These are phyloP conservation scores for Fusarium sp. DNA, from an alignment of 2,329 filamentous ascomycete genomes.

Conservation along the genomic window DNA sequence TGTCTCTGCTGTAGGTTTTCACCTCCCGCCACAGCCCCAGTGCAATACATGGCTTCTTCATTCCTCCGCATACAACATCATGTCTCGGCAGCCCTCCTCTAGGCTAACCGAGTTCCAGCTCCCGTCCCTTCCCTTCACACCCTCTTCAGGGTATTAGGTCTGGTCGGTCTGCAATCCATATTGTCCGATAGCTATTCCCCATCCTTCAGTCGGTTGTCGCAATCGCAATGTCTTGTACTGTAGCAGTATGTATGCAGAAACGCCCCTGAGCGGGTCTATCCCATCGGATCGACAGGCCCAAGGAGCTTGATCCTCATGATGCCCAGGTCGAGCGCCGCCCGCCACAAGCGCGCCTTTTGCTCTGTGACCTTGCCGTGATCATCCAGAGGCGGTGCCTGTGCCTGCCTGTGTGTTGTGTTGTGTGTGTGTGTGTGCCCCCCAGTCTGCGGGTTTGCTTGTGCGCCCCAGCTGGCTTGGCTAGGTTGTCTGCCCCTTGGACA, in stretches of 20 bases:
- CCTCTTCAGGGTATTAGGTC: neutral
- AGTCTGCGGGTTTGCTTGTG: conserved; percentile 1
- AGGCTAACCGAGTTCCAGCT: conserved; percentile 12
- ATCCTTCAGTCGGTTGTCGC: neutral
- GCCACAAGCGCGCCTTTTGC: conserved; percentile 39
- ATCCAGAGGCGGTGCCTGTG: conserved; percentile 3
- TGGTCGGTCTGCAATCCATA: neutral
- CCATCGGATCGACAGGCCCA: conserved; percentile 34
- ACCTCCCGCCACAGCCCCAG: conserved; percentile 23
- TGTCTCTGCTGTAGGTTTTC: neutral
- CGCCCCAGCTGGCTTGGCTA: neutral
- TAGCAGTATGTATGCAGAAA: neutral
- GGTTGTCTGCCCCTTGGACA: conserved; percentile 22
- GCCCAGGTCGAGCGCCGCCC: conserved; percentile 26
- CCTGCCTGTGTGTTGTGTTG: neutral
- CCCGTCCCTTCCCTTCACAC: neutral
- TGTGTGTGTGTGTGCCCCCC: neutral
- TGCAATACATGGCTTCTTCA: conserved; percentile 17
- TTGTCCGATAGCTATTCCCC: neutral
- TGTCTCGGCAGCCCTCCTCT: conserved; percentile 22
- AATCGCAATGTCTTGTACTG: conserved; percentile 19
- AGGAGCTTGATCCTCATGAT: conserved; percentile 26
- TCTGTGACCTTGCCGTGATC: conserved; percentile 15
- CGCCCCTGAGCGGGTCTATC: conserved; percentile 20
- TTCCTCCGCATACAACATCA: conserved; percentile 21